These are phyloP conservation scores for Moniliophthora roreri DNA, from an alignment of 1,284 basidiomycete species.

Conservation along the genomic window DNA sequence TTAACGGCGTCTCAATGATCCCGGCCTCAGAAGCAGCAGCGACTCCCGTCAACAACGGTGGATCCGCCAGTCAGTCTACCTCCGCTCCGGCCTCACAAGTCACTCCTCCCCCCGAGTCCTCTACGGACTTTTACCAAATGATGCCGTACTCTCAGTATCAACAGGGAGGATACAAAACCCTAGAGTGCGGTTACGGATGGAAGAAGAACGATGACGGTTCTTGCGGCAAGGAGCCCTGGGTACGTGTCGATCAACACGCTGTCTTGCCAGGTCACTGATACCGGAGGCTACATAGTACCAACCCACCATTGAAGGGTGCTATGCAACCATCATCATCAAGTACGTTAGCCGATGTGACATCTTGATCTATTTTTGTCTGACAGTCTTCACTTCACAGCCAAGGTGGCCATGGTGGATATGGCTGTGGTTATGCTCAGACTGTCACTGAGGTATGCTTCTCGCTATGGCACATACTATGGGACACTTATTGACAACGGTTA, in stretches of 20 bases:
- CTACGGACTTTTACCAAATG: conserved; percentile 38
- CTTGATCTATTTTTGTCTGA: conserved; percentile 12
- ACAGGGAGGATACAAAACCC: conserved; percentile 58
- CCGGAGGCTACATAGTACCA: conserved; percentile 32
- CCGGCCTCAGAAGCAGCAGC: conserved; percentile 23
- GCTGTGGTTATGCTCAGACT: conserved; percentile 18
- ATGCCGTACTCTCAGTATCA: conserved; percentile 62
- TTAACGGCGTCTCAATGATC: conserved; percentile 51
- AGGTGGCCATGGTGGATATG: conserved; percentile 17
- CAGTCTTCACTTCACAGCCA: conserved; percentile 22
- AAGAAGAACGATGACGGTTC: conserved; percentile 52
- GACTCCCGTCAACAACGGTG: conserved; percentile 11
- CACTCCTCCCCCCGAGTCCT: conserved; percentile 20
- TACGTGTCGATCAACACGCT: conserved; percentile 29
- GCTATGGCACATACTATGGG: conserved; percentile 29
- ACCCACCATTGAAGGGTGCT: conserved; percentile 49
- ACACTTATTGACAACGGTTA: conserved; percentile 13
- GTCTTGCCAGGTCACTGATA: not conserved
- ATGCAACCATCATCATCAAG: conserved; percentile 66
- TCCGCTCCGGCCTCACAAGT: conserved; percentile 15
- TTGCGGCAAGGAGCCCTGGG: conserved; percentile 58
- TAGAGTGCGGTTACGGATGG: conserved; percentile 70
- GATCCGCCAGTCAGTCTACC: conserved; percentile 15
- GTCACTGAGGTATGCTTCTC: conserved; percentile 3
- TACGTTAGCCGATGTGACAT: conserved; percentile 23